Conservation (phyloP, 257 asterid genomes). For the Salvia splendens region DNA sequence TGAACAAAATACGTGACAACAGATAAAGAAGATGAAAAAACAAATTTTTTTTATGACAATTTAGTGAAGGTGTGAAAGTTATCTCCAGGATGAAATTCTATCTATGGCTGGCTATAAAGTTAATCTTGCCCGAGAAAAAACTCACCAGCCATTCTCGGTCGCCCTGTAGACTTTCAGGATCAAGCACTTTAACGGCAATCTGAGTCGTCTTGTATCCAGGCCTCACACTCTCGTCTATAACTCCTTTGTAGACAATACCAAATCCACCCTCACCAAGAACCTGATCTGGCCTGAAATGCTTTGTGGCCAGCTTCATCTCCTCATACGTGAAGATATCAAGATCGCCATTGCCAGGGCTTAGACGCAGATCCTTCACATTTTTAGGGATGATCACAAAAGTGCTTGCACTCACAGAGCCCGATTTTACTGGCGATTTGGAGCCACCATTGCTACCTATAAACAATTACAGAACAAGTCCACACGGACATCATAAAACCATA, state of each 20-base stretch:
- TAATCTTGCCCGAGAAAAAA: not conserved
- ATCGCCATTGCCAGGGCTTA: conserved; percentile 64
- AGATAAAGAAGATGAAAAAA: not conserved
- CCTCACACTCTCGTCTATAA: conserved; percentile 69
- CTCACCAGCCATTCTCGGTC: conserved; percentile 96
- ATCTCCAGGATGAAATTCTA: no score
- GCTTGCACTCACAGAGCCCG: conserved; percentile 31
- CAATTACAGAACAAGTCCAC: conserved; percentile 23
- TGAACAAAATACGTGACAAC: no score
- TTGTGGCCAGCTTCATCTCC: conserved; percentile 90
- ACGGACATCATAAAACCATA: conserved; percentile 10
- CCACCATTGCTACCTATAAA: conserved; percentile 35
- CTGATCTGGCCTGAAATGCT: conserved; percentile 73
- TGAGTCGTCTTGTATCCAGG: conserved; percentile 59
- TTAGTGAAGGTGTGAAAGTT: no score
- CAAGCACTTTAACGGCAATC: conserved; percentile 91
- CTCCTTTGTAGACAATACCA: conserved; percentile 83
- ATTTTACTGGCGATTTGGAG: conserved; percentile 39
- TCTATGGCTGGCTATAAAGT: not conserved
- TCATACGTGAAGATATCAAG: conserved; percentile 80
- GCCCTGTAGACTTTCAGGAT: conserved; percentile 90
- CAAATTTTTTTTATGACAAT: not conserved
- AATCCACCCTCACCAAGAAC: conserved; percentile 95
- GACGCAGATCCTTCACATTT: conserved; percentile 69
- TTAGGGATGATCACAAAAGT: conserved; percentile 50